Percentiles rank a stretch among this genome's conserved stretches.
These are phyloP conservation scores for Pelargonium cotyledonis DNA, from an alignment of 441 rosid species.

Conservation along the genomic window DNA sequence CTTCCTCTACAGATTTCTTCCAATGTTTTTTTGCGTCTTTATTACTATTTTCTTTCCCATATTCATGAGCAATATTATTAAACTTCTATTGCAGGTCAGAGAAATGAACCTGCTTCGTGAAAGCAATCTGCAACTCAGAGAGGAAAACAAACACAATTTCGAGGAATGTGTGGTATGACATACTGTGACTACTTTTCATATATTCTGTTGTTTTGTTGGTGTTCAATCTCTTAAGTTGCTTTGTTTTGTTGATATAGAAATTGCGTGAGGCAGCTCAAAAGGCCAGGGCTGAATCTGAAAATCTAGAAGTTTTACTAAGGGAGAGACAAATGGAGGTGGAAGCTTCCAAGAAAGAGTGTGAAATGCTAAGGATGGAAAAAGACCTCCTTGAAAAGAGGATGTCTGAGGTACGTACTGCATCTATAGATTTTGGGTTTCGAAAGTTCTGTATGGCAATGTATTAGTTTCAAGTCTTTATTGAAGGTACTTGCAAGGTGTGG, in stretches of 20 bases:
- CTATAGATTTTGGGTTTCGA: constrained; percentile 12
- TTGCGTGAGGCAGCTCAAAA: constrained; percentile 67
- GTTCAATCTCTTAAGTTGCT: background rate
- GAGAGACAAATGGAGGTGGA: constrained; percentile 68
- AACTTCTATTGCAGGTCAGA: constrained; percentile 50
- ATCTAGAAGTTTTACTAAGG: constrained; percentile 44
- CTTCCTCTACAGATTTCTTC: background rate
- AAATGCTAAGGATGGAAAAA: constrained; percentile 57
- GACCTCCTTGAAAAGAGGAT: constrained; percentile 58
- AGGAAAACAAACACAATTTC: constrained; percentile 95
- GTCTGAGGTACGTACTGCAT: constrained; percentile 60
- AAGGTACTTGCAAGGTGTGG: constrained; percentile 64
- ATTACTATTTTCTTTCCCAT: background rate
- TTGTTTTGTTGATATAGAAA: constrained; percentile 39
- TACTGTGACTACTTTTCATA: constrained; percentile 8
- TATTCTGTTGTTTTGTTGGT: background rate
- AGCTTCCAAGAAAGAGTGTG: constrained; percentile 61
- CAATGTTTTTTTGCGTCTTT: background rate
- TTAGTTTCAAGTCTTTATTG: constrained; percentile 24
- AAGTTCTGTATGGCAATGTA: constrained; percentile 15
- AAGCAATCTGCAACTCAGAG: constrained; percentile 94
- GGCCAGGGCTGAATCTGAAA: constrained; percentile 49
- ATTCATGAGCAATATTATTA: background rate
- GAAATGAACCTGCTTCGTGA: constrained; percentile 93
- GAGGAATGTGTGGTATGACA: constrained; percentile 84